Evolutionary conservation across 306 rosid species (phyloP), one percentile per base, ranked within the genome.

Genomic region (Castanospermum australe): DNA sequence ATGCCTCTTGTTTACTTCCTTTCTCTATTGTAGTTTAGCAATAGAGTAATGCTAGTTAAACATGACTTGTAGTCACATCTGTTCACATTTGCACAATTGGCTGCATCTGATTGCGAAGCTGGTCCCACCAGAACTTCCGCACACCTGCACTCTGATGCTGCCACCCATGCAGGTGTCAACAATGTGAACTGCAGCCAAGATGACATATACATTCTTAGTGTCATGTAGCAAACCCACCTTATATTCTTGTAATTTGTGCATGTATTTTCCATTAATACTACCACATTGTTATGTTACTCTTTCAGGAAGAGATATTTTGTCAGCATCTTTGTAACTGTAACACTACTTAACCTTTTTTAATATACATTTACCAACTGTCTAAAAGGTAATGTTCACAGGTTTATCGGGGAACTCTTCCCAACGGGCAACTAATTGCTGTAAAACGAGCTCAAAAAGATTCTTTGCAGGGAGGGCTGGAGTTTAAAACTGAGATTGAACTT

Each of bases 401-500:
- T 84, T 91, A 89, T 75, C 84, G 84, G 1, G 97, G 93, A 66
- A 73, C 75, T 80, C 94, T 91, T 80, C 84, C 84, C 12, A 73
- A 82, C 0, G 98, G 97, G 15, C 63, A 87, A 54, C 44, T 86
- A 47, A 75, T 93, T 18, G 98, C 98, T 0, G 75, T 93, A 35
- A 93, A 93, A 79, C 71, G 92, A 71, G 88, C 94, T 52, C 79
- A 70, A 67, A 66, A 67, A 55, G 94, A 87, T 73, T 90, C 98
- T 2, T 77, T 71, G 83, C 97, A 89, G 60, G 93, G 92, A 39
- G 90, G 77, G 1, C 30, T 80, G 25, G 91, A 93, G 83, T 93
- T 93, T 72, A 93, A 83, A 74, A 87, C 88, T 10, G 98, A 93
- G 88, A 90, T 93, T 78, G 98, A 91, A 77, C 93, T 93, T 67